phyloP scores from a whole-genome alignment of 768 basidiomycete genomes.

The Suillus weaverae region DNA sequence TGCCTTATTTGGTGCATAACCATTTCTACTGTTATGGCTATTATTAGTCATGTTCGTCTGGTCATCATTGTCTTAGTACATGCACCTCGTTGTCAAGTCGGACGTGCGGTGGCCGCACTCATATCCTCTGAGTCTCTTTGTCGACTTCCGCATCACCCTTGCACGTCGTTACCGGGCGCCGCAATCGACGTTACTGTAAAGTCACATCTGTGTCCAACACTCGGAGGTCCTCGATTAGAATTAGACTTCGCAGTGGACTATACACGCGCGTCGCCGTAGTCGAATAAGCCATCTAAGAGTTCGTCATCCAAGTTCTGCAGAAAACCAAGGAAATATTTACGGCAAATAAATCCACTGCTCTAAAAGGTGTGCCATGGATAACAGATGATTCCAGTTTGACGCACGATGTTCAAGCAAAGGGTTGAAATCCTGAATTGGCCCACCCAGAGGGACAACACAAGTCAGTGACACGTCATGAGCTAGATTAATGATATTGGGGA shows the following conservation, averaged over 20 bases:
- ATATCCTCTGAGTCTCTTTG: neutral
- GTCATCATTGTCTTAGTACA: neutral
- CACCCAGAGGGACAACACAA: neutral
- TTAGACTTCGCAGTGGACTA: neutral
- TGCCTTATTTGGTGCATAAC: conserved; percentile 22
- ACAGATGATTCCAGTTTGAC: neutral
- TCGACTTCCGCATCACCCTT: neutral
- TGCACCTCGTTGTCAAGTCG: neutral
- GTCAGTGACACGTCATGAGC: neutral
- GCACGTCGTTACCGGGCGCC: neutral
- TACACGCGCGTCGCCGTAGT: neutral
- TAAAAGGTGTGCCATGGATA: neutral
- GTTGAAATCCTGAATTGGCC: neutral
- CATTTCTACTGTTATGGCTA: neutral
- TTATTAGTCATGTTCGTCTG: conserved; percentile 1
- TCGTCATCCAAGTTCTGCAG: neutral
- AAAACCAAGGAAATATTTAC: neutral
- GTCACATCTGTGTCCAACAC: neutral
- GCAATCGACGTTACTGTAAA: neutral
- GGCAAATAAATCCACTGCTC: neutral
- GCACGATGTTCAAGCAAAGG: no score
- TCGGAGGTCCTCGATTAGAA: neutral
- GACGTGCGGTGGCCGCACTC: neutral
- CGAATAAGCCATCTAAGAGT: neutral
- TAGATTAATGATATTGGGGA: neutral